Base-by-base conservation (phyloP, 2,329 filamentous ascomycete species). In the Corniculantispora saksenae region DNA sequence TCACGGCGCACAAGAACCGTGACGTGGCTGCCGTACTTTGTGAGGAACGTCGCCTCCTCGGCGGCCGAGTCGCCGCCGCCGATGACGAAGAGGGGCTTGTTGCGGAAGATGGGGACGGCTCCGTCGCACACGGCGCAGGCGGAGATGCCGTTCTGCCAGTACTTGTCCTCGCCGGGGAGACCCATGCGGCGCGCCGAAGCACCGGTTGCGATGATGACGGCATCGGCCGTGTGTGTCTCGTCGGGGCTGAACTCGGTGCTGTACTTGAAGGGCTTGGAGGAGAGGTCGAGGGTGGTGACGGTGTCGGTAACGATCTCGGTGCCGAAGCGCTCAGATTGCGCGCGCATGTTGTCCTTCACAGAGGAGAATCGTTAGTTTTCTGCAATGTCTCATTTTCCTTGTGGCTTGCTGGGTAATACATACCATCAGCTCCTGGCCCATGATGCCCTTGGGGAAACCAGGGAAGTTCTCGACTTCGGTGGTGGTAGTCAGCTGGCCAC, bases 391-490 rank as follows among this genome's bases (percentile, higher is more conserved):
- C 21, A 19, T 50, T 15, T 1, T 38, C 17, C n/a, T 15, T 48
- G 25, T 29, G n/a, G 13, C 25, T n/a, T 23, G 47, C 21, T 40
- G 43, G 3, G 43, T 29, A 32, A 51, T 43, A 73, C 83, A 63
- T 70, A 88, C 86, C 95, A 99, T 99, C 70, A 99, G 83, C 74
- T 93, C 90, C 64, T 86, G 81, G 70, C 95, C 95, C 80, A 93
- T 91, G 77, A 99, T 93, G 69, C 90, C 91, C 72, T 92, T 87
- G 74, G 92, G 91, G 82, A 98, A 99, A 56, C 95, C 95, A 29
- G 95, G 95, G 81, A 91, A 99, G 86, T 99, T 99, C 84, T 99
- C 95, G 66, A 99, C 89, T 71, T 99, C 96, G 74, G 97, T 98
- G 63, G 95, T 99, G 29, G 96, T 99, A 63, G 96, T 99, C 71